Evolutionary conservation across 257 asterid species (phyloP).

Genomic region (Eustoma russellianum): DNA sequence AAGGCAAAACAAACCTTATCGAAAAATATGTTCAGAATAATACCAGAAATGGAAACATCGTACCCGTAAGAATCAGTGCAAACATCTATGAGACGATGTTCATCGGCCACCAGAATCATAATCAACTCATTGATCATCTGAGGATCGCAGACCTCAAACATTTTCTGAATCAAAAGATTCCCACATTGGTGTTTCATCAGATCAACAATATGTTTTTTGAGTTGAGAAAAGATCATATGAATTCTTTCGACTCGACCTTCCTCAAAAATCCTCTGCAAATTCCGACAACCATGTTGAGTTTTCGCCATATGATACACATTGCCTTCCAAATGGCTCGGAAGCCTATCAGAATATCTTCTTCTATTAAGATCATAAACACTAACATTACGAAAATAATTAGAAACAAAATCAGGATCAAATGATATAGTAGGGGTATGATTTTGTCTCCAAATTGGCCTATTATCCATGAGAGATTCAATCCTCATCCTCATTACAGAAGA

Average conservation of each 20-base stretch:
- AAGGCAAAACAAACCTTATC: not conserved
- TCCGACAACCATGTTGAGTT: constrained; percentile 38
- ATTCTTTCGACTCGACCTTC: constrained; percentile 30
- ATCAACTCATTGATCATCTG: constrained; percentile 32
- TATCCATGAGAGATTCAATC: too few relatives aligned
- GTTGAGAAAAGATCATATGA: constrained; percentile 30
- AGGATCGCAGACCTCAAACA: constrained; percentile 24
- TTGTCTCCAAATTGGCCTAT: too few relatives aligned
- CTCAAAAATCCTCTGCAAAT: constrained; percentile 37
- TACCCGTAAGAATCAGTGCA: constrained; percentile 46
- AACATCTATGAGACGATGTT: constrained; percentile 14
- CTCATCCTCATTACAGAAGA: too few relatives aligned
- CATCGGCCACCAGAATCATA: constrained; percentile 7
- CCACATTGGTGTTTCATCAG: constrained; percentile 46
- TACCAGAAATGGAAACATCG: not conserved
- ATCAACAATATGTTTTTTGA: constrained; percentile 32
- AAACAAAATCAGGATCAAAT: too few relatives aligned
- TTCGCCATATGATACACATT: constrained; percentile 19
- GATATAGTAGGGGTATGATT: too few relatives aligned
- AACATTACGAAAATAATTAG: too few relatives aligned
- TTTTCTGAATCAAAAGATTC: constrained; percentile 33
- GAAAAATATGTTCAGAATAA: not conserved
- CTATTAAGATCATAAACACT: too few relatives aligned
- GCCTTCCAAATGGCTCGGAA: constrained; percentile 6
- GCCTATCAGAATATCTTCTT: too few relatives aligned